These are phyloP conservation scores for Pulveroboletus ravenelii DNA, from an alignment of 768 basidiomycete species.

Conservation along the genomic window DNA sequence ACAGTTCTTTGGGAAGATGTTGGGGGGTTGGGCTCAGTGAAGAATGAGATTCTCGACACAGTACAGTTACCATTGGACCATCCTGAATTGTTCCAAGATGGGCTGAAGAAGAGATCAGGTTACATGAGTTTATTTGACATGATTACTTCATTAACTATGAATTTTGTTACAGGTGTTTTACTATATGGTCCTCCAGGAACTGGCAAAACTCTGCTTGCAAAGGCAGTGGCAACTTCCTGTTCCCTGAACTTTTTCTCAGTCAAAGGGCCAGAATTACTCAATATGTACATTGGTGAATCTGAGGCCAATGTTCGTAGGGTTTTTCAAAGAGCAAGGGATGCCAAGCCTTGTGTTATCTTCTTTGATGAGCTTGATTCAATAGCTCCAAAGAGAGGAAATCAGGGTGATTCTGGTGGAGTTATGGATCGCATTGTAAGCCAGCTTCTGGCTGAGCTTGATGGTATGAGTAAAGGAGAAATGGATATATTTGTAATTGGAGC, in stretches of 20 bases:
- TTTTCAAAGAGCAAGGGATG: slow-evolving; percentile 88
- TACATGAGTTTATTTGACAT: background rate
- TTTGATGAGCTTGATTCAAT: slow-evolving; percentile 96
- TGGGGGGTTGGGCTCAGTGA: slow-evolving; percentile 83
- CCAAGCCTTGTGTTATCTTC: slow-evolving; percentile 91
- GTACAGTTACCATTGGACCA: slow-evolving; percentile 88
- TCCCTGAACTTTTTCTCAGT: slow-evolving; percentile 96
- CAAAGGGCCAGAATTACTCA: slow-evolving; percentile 91
- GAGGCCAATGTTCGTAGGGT: slow-evolving; percentile 95
- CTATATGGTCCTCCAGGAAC: slow-evolving; percentile 95
- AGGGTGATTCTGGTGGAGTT: slow-evolving; percentile 94
- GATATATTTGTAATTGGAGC: slow-evolving; percentile 95
- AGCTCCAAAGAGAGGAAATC: slow-evolving; percentile 90
- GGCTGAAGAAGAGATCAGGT: slow-evolving; percentile 96
- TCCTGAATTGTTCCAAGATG: slow-evolving; percentile 85
- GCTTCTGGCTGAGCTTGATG: slow-evolving; percentile 89
- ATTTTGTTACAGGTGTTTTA: slow-evolving; percentile 58
- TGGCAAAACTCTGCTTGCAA: slow-evolving; percentile 91
- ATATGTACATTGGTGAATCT: slow-evolving; percentile 98
- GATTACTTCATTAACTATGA: background rate
- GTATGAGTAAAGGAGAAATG: slow-evolving; percentile 64
- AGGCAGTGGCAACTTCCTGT: slow-evolving; percentile 94
- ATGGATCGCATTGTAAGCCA: slow-evolving; percentile 99
- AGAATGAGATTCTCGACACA: slow-evolving; percentile 91
- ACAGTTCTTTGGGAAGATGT: slow-evolving; percentile 97